Base-by-base conservation (phyloP, 306 rosid genomes). In the Rosa chinensis region DNA sequence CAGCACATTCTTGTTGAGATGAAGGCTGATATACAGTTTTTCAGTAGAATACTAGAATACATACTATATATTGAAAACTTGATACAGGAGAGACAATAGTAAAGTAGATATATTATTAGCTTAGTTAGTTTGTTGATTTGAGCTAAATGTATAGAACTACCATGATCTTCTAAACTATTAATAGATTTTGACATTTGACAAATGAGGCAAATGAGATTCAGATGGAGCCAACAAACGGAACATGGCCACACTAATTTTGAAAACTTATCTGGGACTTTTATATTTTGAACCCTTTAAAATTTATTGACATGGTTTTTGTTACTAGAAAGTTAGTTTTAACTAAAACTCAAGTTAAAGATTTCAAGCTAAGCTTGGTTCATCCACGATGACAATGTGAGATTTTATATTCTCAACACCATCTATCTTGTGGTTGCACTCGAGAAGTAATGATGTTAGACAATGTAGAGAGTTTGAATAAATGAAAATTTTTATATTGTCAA, bases 1-100 rank as follows among this genome's bases (percentile, higher is more conserved):
- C 66, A 4, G 42, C 43, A 62, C 68, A 62, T 62, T 61, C 66
- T 62, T 62, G n/a, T 28, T 62, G 68, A 61, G 66, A 61, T 56
- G 28, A n/a, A 8, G 12, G 28, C 11, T 56, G 58, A 17, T 52
- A 32, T 40, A 40, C 5, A 55, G 28, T 20, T 20, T 52, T 20
- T 8, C 62, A 55, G 62, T 20, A 55, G 61, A 53, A 18, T 5
- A 18, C 10, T 47, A 6, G 23, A 53, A 53, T 53, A 53, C 18
- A 53, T 53, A 53, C 21, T 20, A 18, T 59, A 8, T 10, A 21
- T 63, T 32, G 20, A 63, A 63, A 63, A 4, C 43, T 63, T 32
- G 37, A 63, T 13, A 63, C n/a, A 59, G 44, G 69, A 39, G 10
- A 63, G 69, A 63, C 10, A 59, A 32, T 13, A 63, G 28, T 25